Evolutionary conservation across 768 basidiomycete species (phyloP).

Genomic region (Naganishia randhawae): DNA sequence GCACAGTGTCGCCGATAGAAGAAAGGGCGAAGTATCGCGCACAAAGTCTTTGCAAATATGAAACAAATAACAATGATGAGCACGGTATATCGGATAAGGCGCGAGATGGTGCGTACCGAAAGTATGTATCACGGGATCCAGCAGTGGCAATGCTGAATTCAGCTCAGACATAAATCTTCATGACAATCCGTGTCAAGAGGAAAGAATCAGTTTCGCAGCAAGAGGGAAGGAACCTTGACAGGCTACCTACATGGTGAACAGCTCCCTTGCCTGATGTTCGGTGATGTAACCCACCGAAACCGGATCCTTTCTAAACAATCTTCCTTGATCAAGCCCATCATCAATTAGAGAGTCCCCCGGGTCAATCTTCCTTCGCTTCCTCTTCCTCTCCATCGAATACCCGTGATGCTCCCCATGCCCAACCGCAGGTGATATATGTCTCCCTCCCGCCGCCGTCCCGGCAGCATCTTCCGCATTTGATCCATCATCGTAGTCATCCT

Average conservation of each 20-base stretch:
- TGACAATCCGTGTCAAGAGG: background rate
- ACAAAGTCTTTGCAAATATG: slow-evolving; percentile 24
- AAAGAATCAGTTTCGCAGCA: background rate
- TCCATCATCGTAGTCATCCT: background rate
- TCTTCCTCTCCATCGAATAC: slow-evolving; percentile 25
- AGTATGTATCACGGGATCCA: slow-evolving; percentile 31
- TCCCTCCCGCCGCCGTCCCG: background rate
- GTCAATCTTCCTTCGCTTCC: slow-evolving; percentile 31
- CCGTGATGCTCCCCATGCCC: background rate
- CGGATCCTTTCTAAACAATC: slow-evolving; percentile 30
- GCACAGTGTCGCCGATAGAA: slow-evolving; percentile 34
- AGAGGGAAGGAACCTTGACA: background rate
- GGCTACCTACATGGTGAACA: slow-evolving; percentile 35
- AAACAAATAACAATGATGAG: no score
- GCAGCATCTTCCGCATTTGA: background rate
- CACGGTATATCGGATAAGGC: no score
- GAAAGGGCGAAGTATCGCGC: slow-evolving; percentile 31
- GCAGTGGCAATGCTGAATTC: slow-evolving; percentile 27
- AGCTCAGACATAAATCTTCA: slow-evolving; percentile 32
- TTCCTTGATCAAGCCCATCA: slow-evolving; percentile 1
- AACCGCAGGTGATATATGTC: no score
- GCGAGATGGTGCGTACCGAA: slow-evolving; percentile 20
- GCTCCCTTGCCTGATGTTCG: slow-evolving; percentile 30
- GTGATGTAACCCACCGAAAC: slow-evolving; percentile 31
- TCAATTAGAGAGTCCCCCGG: slow-evolving; percentile 2